phyloP scores from a whole-genome alignment of 768 basidiomycete species.

The Russula sp. region DNA sequence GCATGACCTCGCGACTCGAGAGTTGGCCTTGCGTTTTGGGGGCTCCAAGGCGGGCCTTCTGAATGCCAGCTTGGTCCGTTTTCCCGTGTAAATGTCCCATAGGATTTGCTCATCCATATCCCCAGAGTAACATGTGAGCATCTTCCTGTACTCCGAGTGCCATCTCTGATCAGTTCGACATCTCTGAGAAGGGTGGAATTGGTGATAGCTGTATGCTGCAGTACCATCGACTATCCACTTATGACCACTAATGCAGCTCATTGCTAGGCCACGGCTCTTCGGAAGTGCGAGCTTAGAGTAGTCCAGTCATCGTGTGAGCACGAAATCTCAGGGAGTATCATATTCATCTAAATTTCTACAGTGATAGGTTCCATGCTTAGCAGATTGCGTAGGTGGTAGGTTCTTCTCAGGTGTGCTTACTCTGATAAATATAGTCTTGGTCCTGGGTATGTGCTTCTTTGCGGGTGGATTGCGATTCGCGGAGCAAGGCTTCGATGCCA shows the following conservation, averaged over 20 bases:
- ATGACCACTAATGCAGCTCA: neutral
- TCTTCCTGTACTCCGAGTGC: slow-evolving; percentile 1
- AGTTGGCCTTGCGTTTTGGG: slow-evolving; percentile 69
- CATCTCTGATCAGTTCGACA: neutral
- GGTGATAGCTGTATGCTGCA: slow-evolving; percentile 60
- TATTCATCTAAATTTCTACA: slow-evolving; percentile 29
- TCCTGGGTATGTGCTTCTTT: slow-evolving; percentile 81
- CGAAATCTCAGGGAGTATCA: neutral
- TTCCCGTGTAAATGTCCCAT: neutral
- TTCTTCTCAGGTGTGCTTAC: slow-evolving; percentile 9
- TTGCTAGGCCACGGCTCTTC: slow-evolving; percentile 65
- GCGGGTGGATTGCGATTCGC: slow-evolving; percentile 72
- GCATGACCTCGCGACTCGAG: slow-evolving; percentile 70
- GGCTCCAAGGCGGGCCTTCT: slow-evolving; percentile 72
- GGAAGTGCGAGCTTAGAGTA: slow-evolving; percentile 74
- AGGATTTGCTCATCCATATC: slow-evolving; percentile 19
- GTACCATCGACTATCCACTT: neutral
- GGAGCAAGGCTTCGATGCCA: slow-evolving; percentile 70
- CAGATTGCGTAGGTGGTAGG: slow-evolving; percentile 49
- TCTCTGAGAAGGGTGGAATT: slow-evolving; percentile 41
- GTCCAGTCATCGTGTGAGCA: slow-evolving; percentile 73
- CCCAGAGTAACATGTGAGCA: slow-evolving; percentile 62
- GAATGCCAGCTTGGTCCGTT: slow-evolving; percentile 70
- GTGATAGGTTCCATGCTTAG: slow-evolving; percentile 81
- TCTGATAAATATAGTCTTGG: slow-evolving; percentile 49